Conservation (phyloP, 225 moss, liverwort and hornwort genomes). For the Pleurozium schreberi region DNA sequence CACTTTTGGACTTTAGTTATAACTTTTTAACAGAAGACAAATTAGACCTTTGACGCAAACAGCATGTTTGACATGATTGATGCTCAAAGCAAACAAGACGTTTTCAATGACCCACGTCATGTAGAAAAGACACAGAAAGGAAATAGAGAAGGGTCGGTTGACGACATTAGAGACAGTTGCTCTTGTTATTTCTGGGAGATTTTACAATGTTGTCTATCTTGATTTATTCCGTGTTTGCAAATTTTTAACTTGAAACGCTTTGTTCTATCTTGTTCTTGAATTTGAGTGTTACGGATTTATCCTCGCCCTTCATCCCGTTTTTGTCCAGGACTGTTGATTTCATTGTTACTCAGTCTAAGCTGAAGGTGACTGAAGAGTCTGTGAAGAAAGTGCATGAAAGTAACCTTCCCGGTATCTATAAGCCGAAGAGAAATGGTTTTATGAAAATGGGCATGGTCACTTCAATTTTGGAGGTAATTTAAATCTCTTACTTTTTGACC, state of each 20-base stretch:
- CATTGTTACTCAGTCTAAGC: slow-evolving; percentile 3
- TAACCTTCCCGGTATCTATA: neutral
- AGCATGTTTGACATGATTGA: neutral
- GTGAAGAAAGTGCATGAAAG: neutral
- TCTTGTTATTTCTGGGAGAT: neutral
- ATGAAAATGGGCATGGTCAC: slow-evolving; percentile 39
- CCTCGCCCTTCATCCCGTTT: neutral
- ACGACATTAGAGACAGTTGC: too few species aligned
- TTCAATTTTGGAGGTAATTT: slow-evolving; percentile 53
- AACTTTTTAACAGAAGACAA: neutral
- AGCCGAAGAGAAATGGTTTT: neutral
- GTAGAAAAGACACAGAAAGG: neutral
- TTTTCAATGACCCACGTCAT: neutral
- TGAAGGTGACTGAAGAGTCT: neutral
- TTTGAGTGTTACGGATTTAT: neutral
- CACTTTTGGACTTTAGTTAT: neutral
- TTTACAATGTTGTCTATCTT: neutral
- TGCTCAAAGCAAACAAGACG: neutral
- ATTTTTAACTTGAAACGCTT: neutral
- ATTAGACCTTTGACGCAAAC: neutral
- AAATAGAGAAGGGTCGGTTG: neutral
- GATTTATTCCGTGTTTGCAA: neutral
- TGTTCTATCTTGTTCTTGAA: neutral
- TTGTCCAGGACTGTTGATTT: slow-evolving; percentile 1
- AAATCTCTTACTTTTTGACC: neutral